Evolutionary conservation across 805 yeast species (phyloP), one percentile per base, ranked within the genome.

Genomic region (Saccharomyces jurei): DNA sequence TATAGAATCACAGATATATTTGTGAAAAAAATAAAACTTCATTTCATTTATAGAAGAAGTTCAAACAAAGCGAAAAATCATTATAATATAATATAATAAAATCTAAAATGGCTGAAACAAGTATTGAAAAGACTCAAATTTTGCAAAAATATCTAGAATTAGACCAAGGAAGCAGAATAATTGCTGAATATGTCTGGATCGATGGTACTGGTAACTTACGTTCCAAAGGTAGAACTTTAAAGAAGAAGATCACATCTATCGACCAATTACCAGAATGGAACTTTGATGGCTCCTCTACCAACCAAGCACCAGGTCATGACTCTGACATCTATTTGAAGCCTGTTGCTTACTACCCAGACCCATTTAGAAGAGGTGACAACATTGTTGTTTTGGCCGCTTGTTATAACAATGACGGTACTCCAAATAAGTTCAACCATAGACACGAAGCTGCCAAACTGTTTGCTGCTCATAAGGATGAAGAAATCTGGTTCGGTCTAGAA

Each of bases 251-350:
- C 53, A 69, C 81, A 49, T 77, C 86, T 41, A 77, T 89, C 53
- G 92, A 87, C 58, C 96, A 94, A 70, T 80, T 94, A 65, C 97
- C 98, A 63, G 97, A 92, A 76, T 94, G 99, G 99, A 94, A 94
- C 81, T 94, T 94, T 68, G 99, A 94, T 74, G 99, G 99, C 75
- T 91, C 98, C 48, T 91, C 98, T 32, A 94, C 99, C 52, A 90
- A 87, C 64, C 99, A 94, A 80, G 98, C 99, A 54, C 97, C 97
- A 67, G 99, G 99, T 65, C 84, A 87, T 74, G 91, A 94, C 78
- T 90, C 97, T 48, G 99, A 94, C 72, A 82, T 94, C 60, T 90
- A 89, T 74, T 79, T 94, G 69, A 86, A 96, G 75, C 99, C 99
- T n/a, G 95, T 82, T 62, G 89, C 97, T 54, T 86, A 77, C 75